Evolutionary conservation across 108 stramenopile species (phyloP).

Genomic region (Stephanodiscus triporus): DNA sequence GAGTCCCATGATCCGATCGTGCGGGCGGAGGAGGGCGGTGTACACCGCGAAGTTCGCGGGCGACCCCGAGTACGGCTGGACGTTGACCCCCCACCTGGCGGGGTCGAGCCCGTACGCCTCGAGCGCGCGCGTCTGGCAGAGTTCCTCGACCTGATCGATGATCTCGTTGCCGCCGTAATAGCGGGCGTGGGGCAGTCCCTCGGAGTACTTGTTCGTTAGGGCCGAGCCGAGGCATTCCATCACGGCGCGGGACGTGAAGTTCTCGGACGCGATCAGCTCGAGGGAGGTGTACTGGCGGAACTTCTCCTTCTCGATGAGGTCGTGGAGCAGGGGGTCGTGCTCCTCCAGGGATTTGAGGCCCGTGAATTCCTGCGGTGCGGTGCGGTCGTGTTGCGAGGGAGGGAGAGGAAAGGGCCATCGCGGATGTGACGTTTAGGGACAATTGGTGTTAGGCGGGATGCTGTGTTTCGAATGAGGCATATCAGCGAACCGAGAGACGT

Average conservation of each 20-base stretch:
- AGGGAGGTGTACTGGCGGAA: conserved; percentile 94
- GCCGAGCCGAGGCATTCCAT: conserved; percentile 98
- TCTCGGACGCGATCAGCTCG: conserved; percentile 99
- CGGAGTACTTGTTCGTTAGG: conserved; percentile 99
- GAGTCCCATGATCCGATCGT: conserved; percentile 99
- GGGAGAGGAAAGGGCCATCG: background rate
- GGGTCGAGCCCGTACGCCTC: conserved; percentile 95
- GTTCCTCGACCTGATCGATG: conserved; percentile 95
- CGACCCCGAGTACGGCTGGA: conserved; percentile 95
- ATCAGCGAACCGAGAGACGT: background rate
- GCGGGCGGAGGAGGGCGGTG: conserved; percentile 95
- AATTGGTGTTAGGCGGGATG: background rate
- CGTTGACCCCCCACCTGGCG: conserved; percentile 99
- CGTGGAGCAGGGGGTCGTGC: conserved; percentile 96
- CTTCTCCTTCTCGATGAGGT: conserved; percentile 96
- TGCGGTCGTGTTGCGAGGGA: background rate
- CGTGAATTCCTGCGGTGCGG: conserved; percentile 70
- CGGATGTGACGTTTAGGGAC: no score
- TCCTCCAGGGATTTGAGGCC: conserved; percentile 92
- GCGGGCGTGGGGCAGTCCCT: conserved; percentile 97
- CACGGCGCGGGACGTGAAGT: conserved; percentile 98
- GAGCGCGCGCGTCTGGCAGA: conserved; percentile 96
- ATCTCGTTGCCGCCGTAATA: conserved; percentile 99
- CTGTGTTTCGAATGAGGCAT: background rate
- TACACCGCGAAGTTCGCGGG: conserved; percentile 99